These are phyloP conservation scores for Lactarius evosmus DNA, from an alignment of 768 basidiomycete species.

Conservation along the genomic window DNA sequence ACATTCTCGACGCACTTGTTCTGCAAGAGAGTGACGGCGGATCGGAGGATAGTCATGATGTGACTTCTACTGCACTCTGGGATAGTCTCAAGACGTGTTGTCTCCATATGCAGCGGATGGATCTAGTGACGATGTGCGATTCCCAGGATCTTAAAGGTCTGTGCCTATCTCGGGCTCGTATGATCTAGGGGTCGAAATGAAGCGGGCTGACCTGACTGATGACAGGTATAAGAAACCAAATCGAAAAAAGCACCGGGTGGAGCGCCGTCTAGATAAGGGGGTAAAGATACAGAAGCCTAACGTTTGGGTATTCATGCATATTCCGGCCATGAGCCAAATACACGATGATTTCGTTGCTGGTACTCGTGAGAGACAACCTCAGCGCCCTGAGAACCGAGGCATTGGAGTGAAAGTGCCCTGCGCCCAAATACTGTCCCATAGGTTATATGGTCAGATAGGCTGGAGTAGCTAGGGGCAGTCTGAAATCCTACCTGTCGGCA, in stretches of 20 bases:
- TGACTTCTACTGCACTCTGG: conserved; percentile 81
- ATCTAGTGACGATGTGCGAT: conserved; percentile 74
- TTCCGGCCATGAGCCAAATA: background rate
- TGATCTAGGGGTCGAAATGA: background rate
- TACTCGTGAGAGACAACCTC: background rate
- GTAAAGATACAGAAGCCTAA: background rate
- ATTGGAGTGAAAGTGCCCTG: background rate
- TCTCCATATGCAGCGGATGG: conserved; percentile 72
- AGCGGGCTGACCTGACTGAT: background rate
- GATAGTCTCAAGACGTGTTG: conserved; percentile 82
- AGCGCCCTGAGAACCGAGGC: background rate
- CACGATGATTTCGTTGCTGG: background rate
- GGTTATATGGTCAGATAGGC: background rate
- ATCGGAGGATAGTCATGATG: conserved; percentile 55
- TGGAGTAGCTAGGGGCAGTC: background rate
- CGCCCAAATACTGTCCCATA: too few species aligned
- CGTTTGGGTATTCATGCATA: background rate
- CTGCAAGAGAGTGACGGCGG: conserved; percentile 86
- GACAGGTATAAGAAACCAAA: conserved; percentile 14
- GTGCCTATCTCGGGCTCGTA: conserved; percentile 23
- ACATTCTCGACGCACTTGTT: conserved; percentile 84
- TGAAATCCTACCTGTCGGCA: background rate
- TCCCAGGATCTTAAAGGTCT: conserved; percentile 63
- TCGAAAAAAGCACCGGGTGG: background rate
- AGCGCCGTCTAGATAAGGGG: background rate